phyloP scores from a whole-genome alignment of 164 flowering plant genomes.

The Magnolia officinalis region DNA sequence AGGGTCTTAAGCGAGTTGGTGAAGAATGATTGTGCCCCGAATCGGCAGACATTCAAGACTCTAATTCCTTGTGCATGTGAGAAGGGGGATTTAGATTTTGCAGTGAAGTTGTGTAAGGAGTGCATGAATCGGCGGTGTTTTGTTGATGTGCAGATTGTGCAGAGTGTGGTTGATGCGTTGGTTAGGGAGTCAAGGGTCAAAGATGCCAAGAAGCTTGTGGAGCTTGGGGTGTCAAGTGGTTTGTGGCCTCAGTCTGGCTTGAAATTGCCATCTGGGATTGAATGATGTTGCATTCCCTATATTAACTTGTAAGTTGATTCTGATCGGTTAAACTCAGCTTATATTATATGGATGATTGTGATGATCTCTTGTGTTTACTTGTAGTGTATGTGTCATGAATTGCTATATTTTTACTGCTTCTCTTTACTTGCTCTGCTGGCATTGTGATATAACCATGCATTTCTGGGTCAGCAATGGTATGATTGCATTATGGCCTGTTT shows the following conservation, averaged over 20 bases:
- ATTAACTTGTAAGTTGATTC: too few relatives aligned
- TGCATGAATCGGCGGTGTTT: background rate
- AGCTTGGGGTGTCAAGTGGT: background rate
- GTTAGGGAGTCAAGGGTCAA: slow-evolving; percentile 1
- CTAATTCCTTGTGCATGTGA: slow-evolving; percentile 11
- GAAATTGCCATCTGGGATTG: background rate
- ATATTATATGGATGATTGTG: too few relatives aligned
- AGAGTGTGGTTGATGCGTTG: slow-evolving; percentile 10
- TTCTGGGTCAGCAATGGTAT: too few relatives aligned
- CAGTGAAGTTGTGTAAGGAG: slow-evolving; percentile 7
- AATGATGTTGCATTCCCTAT: too few relatives aligned
- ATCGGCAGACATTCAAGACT: slow-evolving; percentile 1
- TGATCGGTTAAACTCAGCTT: too few relatives aligned
- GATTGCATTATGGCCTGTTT: too few relatives aligned
- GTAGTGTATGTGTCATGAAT: too few relatives aligned
- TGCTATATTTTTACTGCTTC: too few relatives aligned
- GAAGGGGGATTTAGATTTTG: slow-evolving; percentile 6
- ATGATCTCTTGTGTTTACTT: too few relatives aligned
- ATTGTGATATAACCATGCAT: too few relatives aligned
- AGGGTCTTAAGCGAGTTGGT: background rate
- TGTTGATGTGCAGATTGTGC: slow-evolving; percentile 1
- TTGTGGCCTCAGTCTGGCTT: background rate
- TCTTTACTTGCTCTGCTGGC: too few relatives aligned
- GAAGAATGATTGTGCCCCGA: background rate
- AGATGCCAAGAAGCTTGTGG: slow-evolving; percentile 14